Evolutionary conservation across 2,329 filamentous ascomycete species (phyloP), one percentile per base, ranked within the genome.

Genomic region (Curvularia spicifera): DNA sequence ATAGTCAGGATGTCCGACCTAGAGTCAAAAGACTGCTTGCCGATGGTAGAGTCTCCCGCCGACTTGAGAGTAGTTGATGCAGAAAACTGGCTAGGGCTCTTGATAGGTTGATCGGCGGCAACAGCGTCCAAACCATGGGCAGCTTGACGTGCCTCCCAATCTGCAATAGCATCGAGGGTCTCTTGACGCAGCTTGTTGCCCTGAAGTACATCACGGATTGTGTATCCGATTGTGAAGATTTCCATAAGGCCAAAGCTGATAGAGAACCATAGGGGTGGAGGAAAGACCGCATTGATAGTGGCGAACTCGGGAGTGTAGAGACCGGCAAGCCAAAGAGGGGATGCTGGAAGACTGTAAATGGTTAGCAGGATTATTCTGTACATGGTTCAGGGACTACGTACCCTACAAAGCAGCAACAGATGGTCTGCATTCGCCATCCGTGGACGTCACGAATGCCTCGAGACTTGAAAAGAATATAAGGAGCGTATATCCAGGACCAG

Each of bases 401-500:
- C 73, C 71, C 71, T 43, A 60, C 70, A 43, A 76, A 31, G 50
- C 71, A 75, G 53, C 71, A 74, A 58, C 68, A 70, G 5, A 75
- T 71, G 4, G 72, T 76, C 57, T 75, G 72, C 1, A 71, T 28
- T 5, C 72, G 59, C 73, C 72, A 76, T 20, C 70, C 65, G 37
- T 75, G 69, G 0, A 74, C 72, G 58, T 76, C 73, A 33, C 67
- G 65, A 5, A 76, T 69, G 9, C 67, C 66, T 6, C 73, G 68
- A 42, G 71, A 72, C 57, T 71, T 74, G 69, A 72, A 75, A 9
- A 76, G 62, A 51, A 71, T 62, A 54, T 72, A 75, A 2, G 73
- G 73, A 7, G 73, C 73, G 45, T 75, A 74, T 4, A 76, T 53
- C 73, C 73, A 76, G 1, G 71, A 65, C 73, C 73, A 76, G 61